phyloP scores from a whole-genome alignment of 805 yeast genomes.

The Starmerella floricola region DNA sequence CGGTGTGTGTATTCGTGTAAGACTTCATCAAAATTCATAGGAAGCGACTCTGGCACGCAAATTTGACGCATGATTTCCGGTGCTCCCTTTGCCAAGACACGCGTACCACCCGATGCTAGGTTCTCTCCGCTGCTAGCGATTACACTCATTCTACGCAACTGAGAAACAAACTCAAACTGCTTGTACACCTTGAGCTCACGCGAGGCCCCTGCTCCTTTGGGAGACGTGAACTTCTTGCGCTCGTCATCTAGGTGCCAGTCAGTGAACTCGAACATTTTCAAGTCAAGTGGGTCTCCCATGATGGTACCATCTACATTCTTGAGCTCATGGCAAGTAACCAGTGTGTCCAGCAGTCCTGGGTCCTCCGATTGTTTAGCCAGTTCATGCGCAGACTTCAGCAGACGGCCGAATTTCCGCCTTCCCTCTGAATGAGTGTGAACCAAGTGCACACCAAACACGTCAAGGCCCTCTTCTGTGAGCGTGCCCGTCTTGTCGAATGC shows the following conservation, averaged over 20 bases:
- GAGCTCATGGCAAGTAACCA: conserved; percentile 81
- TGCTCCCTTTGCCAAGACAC: conserved; percentile 81
- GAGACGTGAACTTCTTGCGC: conserved; percentile 22
- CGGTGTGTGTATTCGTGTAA: conserved; percentile 79
- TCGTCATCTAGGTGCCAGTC: conserved; percentile 67
- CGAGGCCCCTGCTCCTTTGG: background rate
- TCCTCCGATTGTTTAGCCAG: conserved; percentile 10
- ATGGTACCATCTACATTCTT: conserved; percentile 64
- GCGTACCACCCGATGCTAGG: conserved; percentile 28
- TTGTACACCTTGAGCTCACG: conserved; percentile 36
- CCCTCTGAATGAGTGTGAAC: conserved; percentile 16
- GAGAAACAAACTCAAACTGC: conserved; percentile 71
- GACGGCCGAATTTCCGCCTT: conserved; percentile 18
- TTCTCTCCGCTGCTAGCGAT: conserved; percentile 35
- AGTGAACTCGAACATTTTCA: conserved; percentile 85
- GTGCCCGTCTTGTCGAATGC: conserved; percentile 98
- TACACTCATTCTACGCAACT: conserved; percentile 83
- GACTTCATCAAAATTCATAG: conserved; percentile 58
- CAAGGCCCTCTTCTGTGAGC: conserved; percentile 90
- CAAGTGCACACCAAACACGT: conserved; percentile 56
- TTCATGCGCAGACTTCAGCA: conserved; percentile 13
- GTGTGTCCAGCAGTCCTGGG: conserved; percentile 18
- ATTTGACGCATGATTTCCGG: conserved; percentile 83
- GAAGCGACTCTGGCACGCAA: conserved; percentile 60
- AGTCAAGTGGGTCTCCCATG: conserved; percentile 89